These are phyloP conservation scores for Albizia julibrissin DNA, from an alignment of 306 rosid species.

Conservation along the genomic window DNA sequence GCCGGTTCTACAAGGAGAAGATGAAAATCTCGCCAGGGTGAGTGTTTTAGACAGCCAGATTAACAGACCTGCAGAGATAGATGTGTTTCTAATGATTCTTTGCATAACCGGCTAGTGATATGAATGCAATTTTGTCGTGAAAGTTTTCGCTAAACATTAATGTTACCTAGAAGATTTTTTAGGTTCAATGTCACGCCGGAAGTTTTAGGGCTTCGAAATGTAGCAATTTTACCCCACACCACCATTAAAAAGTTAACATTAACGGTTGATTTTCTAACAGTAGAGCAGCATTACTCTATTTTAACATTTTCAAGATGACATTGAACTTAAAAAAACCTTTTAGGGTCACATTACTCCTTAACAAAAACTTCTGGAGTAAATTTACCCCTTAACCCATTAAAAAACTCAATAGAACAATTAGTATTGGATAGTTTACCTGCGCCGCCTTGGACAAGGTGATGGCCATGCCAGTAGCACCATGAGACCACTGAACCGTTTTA, in stretches of 20 bases:
- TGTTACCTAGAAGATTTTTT: no score
- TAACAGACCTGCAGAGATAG: neutral
- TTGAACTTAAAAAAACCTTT: no score
- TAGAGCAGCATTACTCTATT: no score
- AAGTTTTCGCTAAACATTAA: no score
- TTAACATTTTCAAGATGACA: no score
- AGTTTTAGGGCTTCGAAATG: no score
- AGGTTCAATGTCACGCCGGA: no score
- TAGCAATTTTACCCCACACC: no score
- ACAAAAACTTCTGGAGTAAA: rapidly evolving
- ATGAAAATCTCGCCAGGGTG: neutral
- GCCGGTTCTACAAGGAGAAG: neutral
- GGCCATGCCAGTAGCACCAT: slow-evolving; percentile 89
- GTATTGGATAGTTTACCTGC: slow-evolving; percentile 49
- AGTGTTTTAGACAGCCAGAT: neutral
- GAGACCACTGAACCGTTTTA: slow-evolving; percentile 88
- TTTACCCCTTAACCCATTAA: no score
- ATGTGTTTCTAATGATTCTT: neutral
- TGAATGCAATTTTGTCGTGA: neutral
- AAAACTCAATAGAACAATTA: neutral
- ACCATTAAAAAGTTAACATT: no score
- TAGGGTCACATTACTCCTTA: rapidly evolving
- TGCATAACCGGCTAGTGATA: neutral
- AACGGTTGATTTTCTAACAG: no score
- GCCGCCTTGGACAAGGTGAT: slow-evolving; percentile 87